These are phyloP conservation scores for Psidium guajava DNA, from an alignment of 345 rosid genomes.

Conservation along the genomic window DNA sequence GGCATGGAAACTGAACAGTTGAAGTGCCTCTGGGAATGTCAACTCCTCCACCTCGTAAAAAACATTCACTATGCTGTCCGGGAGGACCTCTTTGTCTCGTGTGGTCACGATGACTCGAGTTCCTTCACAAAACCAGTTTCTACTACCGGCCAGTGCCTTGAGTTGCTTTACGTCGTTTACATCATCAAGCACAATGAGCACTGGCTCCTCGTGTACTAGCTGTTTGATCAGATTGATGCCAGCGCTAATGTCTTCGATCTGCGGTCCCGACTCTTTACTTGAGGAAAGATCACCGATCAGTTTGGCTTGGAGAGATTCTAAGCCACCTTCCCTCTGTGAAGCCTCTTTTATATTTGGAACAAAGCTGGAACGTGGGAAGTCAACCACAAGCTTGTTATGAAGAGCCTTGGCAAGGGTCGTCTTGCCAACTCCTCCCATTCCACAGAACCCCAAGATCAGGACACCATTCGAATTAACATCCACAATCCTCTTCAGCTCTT, in stretches of 20 bases:
- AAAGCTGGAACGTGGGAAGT: constrained; percentile 15
- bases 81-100: constrained; percentile 27
- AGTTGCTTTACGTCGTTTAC: constrained; percentile 31
- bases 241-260: constrained; percentile 1
- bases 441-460: constrained; percentile 18
- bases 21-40: constrained; percentile 17
- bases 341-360: constrained; percentile 21
- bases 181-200: constrained; percentile 52
- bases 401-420: constrained; percentile 33
- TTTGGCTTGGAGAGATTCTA: constrained; percentile 28
- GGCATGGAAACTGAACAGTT: constrained; percentile 56
- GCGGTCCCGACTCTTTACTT: neutral
- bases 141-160: constrained; percentile 28
- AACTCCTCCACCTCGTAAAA: constrained; percentile 41
- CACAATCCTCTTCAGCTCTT: constrained; percentile 5
- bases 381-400: constrained; percentile 16
- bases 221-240: constrained; percentile 16
- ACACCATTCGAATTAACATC: constrained; percentile 7
- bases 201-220: constrained; percentile 1
- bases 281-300: constrained; percentile 17
- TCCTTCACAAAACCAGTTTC: constrained; percentile 32
- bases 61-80: constrained; percentile 7
- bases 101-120: constrained; percentile 53
- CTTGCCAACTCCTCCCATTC: constrained; percentile 35
- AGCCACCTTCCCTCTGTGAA: constrained; percentile 4